These are phyloP conservation scores for Citrullus mucosospermus DNA, from an alignment of 306 rosid species.

Conservation along the genomic window DNA sequence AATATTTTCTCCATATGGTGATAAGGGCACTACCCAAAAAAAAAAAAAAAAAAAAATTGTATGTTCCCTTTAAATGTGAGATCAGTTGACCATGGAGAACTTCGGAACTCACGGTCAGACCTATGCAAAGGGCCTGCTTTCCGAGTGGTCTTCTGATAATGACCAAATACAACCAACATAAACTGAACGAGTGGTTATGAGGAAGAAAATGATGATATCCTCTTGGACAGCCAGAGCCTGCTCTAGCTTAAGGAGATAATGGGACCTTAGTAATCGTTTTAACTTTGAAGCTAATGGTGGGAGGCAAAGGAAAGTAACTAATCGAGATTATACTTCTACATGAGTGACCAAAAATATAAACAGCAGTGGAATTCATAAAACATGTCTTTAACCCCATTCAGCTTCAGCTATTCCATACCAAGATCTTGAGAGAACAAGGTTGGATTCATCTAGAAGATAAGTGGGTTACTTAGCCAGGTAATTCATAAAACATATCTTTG, in stretches of 20 bases:
- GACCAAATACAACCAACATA: neutral
- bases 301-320: neutral
- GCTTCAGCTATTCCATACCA: neutral
- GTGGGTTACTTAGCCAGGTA: neutral
- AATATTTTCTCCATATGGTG: neutral
- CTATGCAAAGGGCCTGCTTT: neutral
- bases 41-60: neutral
- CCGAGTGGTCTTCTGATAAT: neutral
- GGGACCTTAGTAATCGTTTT: neutral
- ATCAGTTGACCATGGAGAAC: neutral
- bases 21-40: neutral
- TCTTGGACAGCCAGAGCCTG: neutral
- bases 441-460: neutral
- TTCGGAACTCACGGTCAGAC: neutral
- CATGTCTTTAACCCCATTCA: neutral
- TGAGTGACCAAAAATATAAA: neutral
- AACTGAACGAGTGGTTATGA: neutral
- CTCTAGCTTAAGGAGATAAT: neutral
- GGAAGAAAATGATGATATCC: neutral
- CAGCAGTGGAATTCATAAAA: neutral
- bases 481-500: neutral
- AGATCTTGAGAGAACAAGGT: neutral
- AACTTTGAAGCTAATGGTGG: neutral
- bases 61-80: neutral
- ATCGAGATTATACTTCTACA: neutral